Evolutionary conservation across 331 rosid genomes (phyloP).

Genomic region (Quercus phellos): DNA sequence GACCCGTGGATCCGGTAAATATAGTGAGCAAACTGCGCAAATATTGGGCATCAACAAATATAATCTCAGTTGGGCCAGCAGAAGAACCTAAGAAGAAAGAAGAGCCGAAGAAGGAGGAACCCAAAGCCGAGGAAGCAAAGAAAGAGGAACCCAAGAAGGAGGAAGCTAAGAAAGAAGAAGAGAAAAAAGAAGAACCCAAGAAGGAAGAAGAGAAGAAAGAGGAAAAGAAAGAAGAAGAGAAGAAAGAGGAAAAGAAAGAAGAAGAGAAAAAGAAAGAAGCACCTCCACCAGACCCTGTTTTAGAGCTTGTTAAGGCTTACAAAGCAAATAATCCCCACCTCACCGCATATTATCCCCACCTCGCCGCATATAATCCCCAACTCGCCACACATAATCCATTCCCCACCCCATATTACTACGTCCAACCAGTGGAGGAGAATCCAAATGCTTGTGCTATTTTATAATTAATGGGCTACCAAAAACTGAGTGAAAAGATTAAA

Average conservation of each 20-base stretch:
- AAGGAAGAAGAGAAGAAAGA: slow-evolving; percentile 51
- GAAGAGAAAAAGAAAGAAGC: slow-evolving; percentile 47
- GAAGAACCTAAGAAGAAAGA: slow-evolving; percentile 67
- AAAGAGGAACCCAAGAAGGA: slow-evolving; percentile 76
- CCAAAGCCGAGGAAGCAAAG: slow-evolving; percentile 21
- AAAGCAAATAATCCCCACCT: slow-evolving; percentile 70
- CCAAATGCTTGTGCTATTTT: slow-evolving; percentile 86
- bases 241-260: slow-evolving; percentile 45
- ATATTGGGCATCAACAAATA: slow-evolving; percentile 47
- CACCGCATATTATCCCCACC: slow-evolving; percentile 34
- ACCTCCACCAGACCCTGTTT: slow-evolving; percentile 45
- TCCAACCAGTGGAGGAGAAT: slow-evolving; percentile 91
- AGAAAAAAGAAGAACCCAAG: slow-evolving; percentile 40
- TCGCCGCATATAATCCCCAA: background rate
- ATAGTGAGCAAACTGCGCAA: slow-evolving; percentile 80
- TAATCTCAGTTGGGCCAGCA: slow-evolving; percentile 80
- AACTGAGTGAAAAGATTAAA: slow-evolving; percentile 5
- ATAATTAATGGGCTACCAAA: slow-evolving; percentile 26
- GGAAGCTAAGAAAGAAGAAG: slow-evolving; percentile 56
- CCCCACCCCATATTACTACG: slow-evolving; percentile 53
- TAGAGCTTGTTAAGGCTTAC: slow-evolving; percentile 63
- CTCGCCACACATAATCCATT: too few relatives aligned
- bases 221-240: slow-evolving; percentile 36
- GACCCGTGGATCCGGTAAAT: slow-evolving; percentile 72
- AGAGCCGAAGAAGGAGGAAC: slow-evolving; percentile 76